Evolutionary conservation across 1,139 yeast species (phyloP), one percentile per base, ranked within the genome.

Genomic region (Kodamaea ohmeri): DNA sequence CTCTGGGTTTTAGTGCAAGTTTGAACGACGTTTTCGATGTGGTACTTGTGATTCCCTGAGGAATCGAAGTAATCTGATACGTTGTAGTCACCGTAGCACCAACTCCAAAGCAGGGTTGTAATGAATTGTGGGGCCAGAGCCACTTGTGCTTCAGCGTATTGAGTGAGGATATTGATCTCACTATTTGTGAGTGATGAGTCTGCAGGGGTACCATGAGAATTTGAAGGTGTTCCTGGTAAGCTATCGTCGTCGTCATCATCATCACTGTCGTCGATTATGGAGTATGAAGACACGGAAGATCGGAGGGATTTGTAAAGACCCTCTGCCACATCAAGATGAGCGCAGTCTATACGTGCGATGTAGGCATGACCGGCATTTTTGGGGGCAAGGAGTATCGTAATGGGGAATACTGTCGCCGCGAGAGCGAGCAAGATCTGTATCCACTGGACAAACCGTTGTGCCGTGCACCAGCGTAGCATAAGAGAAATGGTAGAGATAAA

Each of bases 291-390:
- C 17, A 66, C 75, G 6, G 71, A 60, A 20, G 51, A 50, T 27
- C 75, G 55, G 32, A 78, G 56, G 3, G 76, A 66, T 28, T 68
- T 59, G 50, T 75, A 77, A 17, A 78, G 54, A 2, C 83, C 84
- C 16, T 58, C 48, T 0, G 79, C 67, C 8, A 78, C 73, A 42
- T 75, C 78, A 4, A 70, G 53, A 48, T 71, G 80, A 5, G 73
- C 64, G 48, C 78, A 75, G 48, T 71, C 68, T 31, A 78, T 56
- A 28, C 67, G 52, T 4, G 71, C 62, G 14, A 73, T 54, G 45
- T 67, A 67, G 9, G 67, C 47, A 32, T 36, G 5, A 8, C 48
- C 46, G 3, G 58, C 43, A 9, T 55, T 35, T n/a, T 51, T 34
- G 0, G 73, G 63, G 2, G 67, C 66, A 0, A 66, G 43, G 25